Evolutionary conservation across 2,329 filamentous ascomycete species (phyloP).

Genomic region (Fusarium verticillioides): DNA sequence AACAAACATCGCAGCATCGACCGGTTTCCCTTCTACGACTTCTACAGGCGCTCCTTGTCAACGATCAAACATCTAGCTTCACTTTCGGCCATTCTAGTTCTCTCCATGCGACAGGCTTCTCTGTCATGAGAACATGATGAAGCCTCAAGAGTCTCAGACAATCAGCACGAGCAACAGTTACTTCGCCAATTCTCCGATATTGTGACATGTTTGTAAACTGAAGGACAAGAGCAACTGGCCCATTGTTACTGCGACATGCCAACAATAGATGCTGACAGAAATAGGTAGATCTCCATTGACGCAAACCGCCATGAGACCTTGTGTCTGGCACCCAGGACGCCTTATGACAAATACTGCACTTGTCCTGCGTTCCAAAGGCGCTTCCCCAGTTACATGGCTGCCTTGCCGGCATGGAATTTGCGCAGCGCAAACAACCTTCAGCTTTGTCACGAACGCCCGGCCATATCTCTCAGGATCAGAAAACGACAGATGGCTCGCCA

Average conservation of each 20-base stretch:
- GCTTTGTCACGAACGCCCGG: neutral
- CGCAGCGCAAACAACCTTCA: neutral
- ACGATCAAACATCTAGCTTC: neutral
- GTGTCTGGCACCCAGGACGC: no score
- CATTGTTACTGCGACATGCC: neutral
- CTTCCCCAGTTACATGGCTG: neutral
- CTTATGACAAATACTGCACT: neutral
- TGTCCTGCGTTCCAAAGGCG: neutral
- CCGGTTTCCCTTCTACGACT: neutral
- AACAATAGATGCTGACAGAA: neutral
- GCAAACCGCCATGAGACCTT: neutral
- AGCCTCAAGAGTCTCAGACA: neutral
- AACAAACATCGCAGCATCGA: neutral
- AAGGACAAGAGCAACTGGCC: neutral
- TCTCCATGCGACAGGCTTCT: accelerated
- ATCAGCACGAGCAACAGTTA: neutral
- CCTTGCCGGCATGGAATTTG: neutral
- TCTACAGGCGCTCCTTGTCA: neutral
- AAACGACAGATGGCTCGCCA: neutral
- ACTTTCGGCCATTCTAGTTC: neutral
- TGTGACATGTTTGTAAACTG: neutral
- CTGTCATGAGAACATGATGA: neutral
- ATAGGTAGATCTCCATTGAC: neutral
- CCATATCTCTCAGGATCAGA: neutral
- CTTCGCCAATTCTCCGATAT: neutral